Conservation (phyloP, 2,329 filamentous ascomycete species). For the Paraphaeosphaeria minitans region DNA sequence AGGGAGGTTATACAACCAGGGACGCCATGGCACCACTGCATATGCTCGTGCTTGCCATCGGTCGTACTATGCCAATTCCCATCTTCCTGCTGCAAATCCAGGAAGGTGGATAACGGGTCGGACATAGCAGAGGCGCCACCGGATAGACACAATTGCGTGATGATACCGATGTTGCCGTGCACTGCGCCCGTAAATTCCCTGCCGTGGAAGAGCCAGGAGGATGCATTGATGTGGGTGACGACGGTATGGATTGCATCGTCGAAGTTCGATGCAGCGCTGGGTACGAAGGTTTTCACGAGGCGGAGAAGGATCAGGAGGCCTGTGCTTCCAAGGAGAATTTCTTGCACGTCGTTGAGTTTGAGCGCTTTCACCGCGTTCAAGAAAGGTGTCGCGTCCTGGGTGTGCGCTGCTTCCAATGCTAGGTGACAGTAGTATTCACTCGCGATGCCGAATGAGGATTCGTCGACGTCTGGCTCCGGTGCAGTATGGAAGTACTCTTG, state of each 20-base stretch:
- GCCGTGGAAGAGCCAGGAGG: slow-evolving; percentile 68
- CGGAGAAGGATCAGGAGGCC: slow-evolving; percentile 72
- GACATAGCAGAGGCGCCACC: slow-evolving; percentile 58
- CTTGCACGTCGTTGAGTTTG: slow-evolving; percentile 58
- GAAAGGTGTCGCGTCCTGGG: slow-evolving; percentile 56
- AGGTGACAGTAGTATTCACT: slow-evolving; percentile 55
- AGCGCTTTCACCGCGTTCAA: slow-evolving; percentile 55
- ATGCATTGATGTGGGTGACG: slow-evolving; percentile 61
- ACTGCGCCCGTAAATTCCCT: slow-evolving; percentile 68
- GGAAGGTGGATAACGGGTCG: slow-evolving; percentile 59
- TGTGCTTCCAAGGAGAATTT: slow-evolving; percentile 70
- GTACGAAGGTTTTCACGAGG: slow-evolving; percentile 63
- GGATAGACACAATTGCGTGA: slow-evolving; percentile 69
- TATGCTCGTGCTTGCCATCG: slow-evolving; percentile 44
- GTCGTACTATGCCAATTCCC: slow-evolving; percentile 58
- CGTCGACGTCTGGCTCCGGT: slow-evolving; percentile 42
- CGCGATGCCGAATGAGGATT: slow-evolving; percentile 43
- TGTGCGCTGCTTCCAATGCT: slow-evolving; percentile 54
- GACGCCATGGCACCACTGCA: slow-evolving; percentile 72
- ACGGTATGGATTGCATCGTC: slow-evolving; percentile 61
- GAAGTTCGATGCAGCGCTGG: slow-evolving; percentile 56
- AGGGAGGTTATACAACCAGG: slow-evolving; percentile 67
- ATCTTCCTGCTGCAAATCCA: slow-evolving; percentile 63
- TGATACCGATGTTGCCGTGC: slow-evolving; percentile 71
- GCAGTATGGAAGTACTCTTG: slow-evolving; percentile 57